These are phyloP conservation scores for Ascodesmis nigricans DNA, from an alignment of 495 filamentous ascomycete genomes.

Conservation along the genomic window DNA sequence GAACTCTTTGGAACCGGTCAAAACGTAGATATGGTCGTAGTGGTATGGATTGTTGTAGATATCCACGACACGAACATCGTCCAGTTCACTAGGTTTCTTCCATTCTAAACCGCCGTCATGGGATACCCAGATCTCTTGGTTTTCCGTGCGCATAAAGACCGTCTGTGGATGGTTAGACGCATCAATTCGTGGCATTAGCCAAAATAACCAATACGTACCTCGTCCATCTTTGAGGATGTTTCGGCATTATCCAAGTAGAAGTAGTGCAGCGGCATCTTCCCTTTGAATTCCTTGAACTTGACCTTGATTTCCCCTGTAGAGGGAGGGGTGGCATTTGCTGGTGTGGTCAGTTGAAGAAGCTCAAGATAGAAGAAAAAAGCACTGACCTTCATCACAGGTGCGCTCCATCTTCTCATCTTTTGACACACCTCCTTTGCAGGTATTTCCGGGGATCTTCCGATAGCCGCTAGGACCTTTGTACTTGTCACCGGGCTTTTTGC, in stretches of 20 bases:
- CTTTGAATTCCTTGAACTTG: conserved; percentile 34
- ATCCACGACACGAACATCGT: conserved; percentile 36
- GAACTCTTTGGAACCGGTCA: conserved; percentile 44
- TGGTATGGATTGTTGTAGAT: conserved; percentile 58
- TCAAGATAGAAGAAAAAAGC: neutral
- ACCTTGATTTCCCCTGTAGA: conserved; percentile 39
- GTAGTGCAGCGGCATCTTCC: conserved; percentile 34
- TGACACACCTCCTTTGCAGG: conserved; percentile 39
- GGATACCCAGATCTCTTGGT: conserved; percentile 42
- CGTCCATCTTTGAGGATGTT: conserved; percentile 38
- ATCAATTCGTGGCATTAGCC: neutral
- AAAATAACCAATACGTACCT: conserved; percentile 22
- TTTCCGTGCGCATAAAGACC: conserved; percentile 51
- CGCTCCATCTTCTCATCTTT: conserved; percentile 40
- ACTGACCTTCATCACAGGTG: conserved; percentile 28
- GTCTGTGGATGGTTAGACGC: conserved; percentile 26
- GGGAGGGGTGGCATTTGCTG: conserved; percentile 17
- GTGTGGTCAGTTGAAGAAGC: conserved; percentile 1
- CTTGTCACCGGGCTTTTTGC: conserved; percentile 40
- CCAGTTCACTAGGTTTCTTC: conserved; percentile 32
- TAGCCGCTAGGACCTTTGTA: conserved; percentile 76
- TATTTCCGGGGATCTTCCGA: conserved; percentile 77
- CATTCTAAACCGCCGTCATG: conserved; percentile 75
- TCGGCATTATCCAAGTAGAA: conserved; percentile 71
- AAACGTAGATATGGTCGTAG: conserved; percentile 65